Conservation (phyloP, 2,329 filamentous ascomycete species). For the Camptophora hylomeconis region DNA sequence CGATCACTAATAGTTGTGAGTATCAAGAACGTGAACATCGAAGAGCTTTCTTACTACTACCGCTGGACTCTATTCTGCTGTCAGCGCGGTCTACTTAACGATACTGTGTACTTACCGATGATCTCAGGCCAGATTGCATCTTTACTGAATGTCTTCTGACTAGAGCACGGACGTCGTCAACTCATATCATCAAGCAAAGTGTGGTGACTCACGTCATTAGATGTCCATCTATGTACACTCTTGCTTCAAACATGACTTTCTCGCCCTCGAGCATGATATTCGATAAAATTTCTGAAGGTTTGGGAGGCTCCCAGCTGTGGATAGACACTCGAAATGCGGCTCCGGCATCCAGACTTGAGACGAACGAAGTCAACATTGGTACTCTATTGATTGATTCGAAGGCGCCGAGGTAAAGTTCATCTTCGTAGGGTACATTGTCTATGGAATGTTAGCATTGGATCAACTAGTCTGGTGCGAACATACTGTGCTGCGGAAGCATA, state of each 20-base stretch:
- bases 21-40: no score
- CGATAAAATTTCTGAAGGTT: conserved; percentile 44
- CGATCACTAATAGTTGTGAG: no score
- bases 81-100: conserved; percentile 46
- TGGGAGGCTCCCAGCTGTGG: conserved; percentile 57
- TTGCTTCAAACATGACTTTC: conserved; percentile 48
- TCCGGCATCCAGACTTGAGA: conserved; percentile 49
- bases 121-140: conserved; percentile 31
- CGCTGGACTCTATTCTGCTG: no score
- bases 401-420: no score
- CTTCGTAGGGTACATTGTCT: no score
- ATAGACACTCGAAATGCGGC: conserved; percentile 58
- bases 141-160: conserved; percentile 9
- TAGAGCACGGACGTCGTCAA: conserved; percentile 2
- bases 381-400: conserved; percentile 26
- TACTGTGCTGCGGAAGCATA: no score
- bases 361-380: conserved; percentile 59
- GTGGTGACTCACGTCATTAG: conserved; percentile 42
- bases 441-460: no score
- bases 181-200: not conserved
- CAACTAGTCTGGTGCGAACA: no score
- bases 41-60: no score
- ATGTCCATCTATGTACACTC: conserved; percentile 56
- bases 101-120: conserved; percentile 24
- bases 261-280: conserved; percentile 45